Conservation (phyloP, 768 basidiomycete species). For the Asterophora parasitica region DNA sequence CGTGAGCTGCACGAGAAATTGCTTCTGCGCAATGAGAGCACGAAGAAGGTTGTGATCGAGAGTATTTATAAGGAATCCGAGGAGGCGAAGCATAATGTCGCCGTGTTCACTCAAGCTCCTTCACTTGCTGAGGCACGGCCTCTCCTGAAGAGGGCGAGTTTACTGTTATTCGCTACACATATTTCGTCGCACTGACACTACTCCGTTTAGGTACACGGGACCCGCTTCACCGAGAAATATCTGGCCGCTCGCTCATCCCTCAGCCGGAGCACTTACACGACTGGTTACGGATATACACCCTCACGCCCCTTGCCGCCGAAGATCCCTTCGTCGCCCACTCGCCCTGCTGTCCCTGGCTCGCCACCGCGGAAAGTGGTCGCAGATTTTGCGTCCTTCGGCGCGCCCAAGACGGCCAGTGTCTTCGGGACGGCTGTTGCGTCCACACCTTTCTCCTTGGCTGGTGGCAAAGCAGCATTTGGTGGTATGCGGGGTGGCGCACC, state of each 20-base stretch:
- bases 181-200: conserved; percentile 9
- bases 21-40: conserved; percentile 88
- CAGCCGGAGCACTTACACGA: conserved; percentile 48
- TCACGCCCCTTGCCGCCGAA: conserved; percentile 38
- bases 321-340: conserved; percentile 40
- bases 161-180: conserved; percentile 2
- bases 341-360: conserved; percentile 38
- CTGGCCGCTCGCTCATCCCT: conserved; percentile 64
- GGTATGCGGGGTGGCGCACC: conserved; percentile 51
- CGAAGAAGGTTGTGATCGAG: conserved; percentile 94
- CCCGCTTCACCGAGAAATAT: conserved; percentile 96
- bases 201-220: conserved; percentile 71
- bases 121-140: conserved; percentile 71
- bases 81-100: conserved; percentile 86
- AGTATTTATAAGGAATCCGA: conserved; percentile 92
- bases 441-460: conserved; percentile 75
- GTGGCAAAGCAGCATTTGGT: conserved; percentile 81
- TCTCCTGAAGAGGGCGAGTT: conserved; percentile 69
- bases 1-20: conserved; percentile 90
- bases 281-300: conserved; percentile 46
- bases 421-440: conserved; percentile 79
- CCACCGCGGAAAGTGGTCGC: conserved; percentile 85
- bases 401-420: conserved; percentile 68
- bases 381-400: conserved; percentile 85
- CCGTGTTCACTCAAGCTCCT: conserved; percentile 72